phyloP scores from a whole-genome alignment of 768 basidiomycete genomes.

The Suillus weaverae region DNA sequence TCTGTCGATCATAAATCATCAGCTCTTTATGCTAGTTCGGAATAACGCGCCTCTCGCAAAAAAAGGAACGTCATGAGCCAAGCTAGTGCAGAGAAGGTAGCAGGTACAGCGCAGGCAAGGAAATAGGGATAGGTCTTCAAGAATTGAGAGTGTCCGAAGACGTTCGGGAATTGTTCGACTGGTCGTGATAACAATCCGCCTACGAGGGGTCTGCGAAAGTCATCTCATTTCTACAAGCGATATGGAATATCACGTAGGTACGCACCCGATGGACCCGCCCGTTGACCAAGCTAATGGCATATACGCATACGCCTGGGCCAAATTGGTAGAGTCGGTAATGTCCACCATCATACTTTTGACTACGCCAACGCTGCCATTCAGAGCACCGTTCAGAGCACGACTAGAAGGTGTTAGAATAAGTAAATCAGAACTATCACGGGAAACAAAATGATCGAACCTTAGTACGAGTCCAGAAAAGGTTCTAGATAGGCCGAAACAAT shows the following conservation, averaged over 20 bases:
- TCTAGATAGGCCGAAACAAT: slow-evolving; percentile 70
- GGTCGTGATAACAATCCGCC: slow-evolving; percentile 72
- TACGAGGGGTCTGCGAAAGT: slow-evolving; percentile 52
- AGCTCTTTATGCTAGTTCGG: neutral
- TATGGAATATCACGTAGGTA: neutral
- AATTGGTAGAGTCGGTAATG: slow-evolving; percentile 69
- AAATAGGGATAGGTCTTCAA: slow-evolving; percentile 74
- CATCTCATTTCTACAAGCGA: neutral
- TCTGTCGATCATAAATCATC: slow-evolving; percentile 25
- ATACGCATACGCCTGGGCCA: slow-evolving; percentile 66
- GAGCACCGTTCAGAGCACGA: slow-evolving; percentile 67
- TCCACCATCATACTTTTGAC: slow-evolving; percentile 76
- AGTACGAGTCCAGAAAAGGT: slow-evolving; percentile 66
- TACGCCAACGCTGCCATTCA: slow-evolving; percentile 71
- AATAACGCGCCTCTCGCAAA: slow-evolving; percentile 51
- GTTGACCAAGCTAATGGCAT: slow-evolving; percentile 55
- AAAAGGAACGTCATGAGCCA: slow-evolving; percentile 53
- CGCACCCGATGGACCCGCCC: slow-evolving; percentile 47
- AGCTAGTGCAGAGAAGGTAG: slow-evolving; percentile 54
- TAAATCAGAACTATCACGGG: neutral
- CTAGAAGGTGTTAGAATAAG: slow-evolving; percentile 33
- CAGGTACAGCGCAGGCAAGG: slow-evolving; percentile 66
- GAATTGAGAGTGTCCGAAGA: slow-evolving; percentile 58
- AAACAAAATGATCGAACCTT: slow-evolving; percentile 28
- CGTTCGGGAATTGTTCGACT: slow-evolving; percentile 59